Percentiles rank a stretch among this genome's conserved stretches.
These are phyloP conservation scores for Mycena floridula DNA, from an alignment of 768 basidiomycete genomes.

Conservation along the genomic window DNA sequence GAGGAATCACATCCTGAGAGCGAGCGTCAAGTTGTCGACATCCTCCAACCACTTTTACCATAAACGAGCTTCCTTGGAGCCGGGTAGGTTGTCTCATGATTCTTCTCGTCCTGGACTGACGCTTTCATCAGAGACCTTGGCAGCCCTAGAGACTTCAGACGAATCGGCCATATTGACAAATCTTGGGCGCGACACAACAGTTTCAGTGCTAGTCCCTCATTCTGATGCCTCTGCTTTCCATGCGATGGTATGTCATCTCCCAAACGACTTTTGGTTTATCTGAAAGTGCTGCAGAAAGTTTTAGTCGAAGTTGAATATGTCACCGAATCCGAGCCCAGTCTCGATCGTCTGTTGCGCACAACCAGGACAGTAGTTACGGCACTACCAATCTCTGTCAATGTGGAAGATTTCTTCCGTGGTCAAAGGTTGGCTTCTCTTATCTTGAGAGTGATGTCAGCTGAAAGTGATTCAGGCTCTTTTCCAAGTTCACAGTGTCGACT, in stretches of 20 bases:
- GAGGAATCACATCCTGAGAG: constrained; percentile 55
- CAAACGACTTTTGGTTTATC: background rate
- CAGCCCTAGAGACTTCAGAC: constrained; percentile 35
- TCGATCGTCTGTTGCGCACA: constrained; percentile 48
- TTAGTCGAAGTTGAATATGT: constrained; percentile 62
- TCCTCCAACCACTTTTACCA: constrained; percentile 49
- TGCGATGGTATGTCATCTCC: constrained; percentile 44
- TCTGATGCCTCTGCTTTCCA: constrained; percentile 56
- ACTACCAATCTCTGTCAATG: constrained; percentile 86
- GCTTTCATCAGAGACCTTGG: too few species aligned
- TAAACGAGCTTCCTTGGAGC: background rate
- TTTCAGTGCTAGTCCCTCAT: constrained; percentile 58
- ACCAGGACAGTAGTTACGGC: constrained; percentile 56
- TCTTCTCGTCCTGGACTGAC: too few species aligned
- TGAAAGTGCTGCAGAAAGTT: constrained; percentile 73
- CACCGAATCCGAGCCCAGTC: constrained; percentile 44
- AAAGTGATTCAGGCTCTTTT: constrained; percentile 59
- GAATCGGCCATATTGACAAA: constrained; percentile 42
- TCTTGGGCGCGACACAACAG: constrained; percentile 35
- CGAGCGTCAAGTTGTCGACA: constrained; percentile 47
- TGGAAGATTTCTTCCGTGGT: constrained; percentile 94
- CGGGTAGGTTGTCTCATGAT: background rate
- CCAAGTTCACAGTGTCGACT: constrained; percentile 85
- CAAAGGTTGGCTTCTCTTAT: constrained; percentile 46
- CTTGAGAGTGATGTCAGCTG: background rate